phyloP scores from a whole-genome alignment of 192 early-diverging fungal genomes.

The Chytriomyces hyalinus region DNA sequence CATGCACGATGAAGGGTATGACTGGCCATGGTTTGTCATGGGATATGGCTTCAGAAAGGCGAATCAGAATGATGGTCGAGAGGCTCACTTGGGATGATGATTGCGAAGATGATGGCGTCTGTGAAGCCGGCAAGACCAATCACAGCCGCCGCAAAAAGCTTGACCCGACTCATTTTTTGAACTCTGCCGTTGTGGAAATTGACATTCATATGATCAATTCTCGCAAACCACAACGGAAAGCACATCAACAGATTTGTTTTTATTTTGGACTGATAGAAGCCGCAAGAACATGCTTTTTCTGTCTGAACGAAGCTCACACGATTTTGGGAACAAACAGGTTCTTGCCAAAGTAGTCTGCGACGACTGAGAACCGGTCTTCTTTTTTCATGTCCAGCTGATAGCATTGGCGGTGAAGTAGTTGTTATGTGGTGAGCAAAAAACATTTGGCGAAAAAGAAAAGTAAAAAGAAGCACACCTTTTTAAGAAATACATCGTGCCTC shows the following conservation, averaged over 20 bases:
- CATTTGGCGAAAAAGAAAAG: not conserved
- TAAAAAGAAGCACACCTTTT: slow-evolving; percentile 59
- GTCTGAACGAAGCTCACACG: not conserved
- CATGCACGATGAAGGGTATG: not conserved
- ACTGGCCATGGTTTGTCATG: not conserved
- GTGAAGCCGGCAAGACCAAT: not conserved
- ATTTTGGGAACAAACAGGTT: slow-evolving; percentile 63
- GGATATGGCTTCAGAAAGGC: no score
- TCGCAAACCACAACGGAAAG: no score
- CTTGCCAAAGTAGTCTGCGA: slow-evolving; percentile 92
- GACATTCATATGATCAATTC: no score
- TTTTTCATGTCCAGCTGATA: slow-evolving; percentile 68
- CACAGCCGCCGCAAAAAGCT: not conserved
- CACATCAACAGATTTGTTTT: no score
- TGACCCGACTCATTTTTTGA: not conserved
- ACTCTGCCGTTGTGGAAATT: no score
- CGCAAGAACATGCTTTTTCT: not conserved
- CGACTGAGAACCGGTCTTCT: slow-evolving; percentile 83
- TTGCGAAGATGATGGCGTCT: slow-evolving; percentile 11
- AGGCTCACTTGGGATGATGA: slow-evolving; percentile 18
- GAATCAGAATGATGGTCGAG: not conserved
- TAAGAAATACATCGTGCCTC: slow-evolving; percentile 80
- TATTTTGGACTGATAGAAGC: not conserved
- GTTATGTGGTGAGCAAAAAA: slow-evolving; percentile 13
- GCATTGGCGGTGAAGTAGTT: not conserved